A percentile compares a stretch with the other conserved stretches of the same genome.
These are phyloP conservation scores for Calocybe indica DNA, from an alignment of 768 basidiomycete species.

Conservation along the genomic window DNA sequence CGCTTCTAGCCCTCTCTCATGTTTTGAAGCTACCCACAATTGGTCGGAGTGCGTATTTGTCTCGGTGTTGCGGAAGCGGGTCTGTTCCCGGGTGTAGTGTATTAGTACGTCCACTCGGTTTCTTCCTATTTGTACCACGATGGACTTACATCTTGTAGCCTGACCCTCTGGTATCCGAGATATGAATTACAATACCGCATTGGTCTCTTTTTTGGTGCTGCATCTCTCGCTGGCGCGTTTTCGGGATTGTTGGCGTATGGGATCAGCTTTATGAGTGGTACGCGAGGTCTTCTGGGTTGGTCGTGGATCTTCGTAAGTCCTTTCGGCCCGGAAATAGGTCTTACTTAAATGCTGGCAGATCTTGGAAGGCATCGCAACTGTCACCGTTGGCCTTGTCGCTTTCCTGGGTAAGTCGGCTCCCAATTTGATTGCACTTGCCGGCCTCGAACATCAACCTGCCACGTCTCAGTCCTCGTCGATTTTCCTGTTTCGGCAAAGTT, in stretches of 20 bases:
- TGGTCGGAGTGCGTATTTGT: constrained; percentile 50
- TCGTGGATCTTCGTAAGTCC: constrained; percentile 59
- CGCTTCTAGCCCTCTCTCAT: neutral
- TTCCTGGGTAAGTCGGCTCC: constrained; percentile 34
- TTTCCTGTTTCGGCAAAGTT: constrained; percentile 55
- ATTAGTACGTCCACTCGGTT: constrained; percentile 42
- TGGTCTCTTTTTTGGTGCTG: constrained; percentile 61
- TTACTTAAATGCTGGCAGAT: constrained; percentile 28
- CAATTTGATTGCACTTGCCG: neutral
- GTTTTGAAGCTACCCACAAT: constrained; percentile 47
- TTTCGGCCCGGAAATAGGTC: neutral
- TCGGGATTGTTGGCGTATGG: constrained; percentile 54
- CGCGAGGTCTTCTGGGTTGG: constrained; percentile 46
- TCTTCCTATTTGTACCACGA: neutral
- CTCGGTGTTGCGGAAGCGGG: constrained; percentile 68
- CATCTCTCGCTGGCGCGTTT: constrained; percentile 58
- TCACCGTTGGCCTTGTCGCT: constrained; percentile 47
- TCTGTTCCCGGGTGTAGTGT: constrained; percentile 67
- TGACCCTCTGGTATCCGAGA: constrained; percentile 67
- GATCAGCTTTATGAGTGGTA: constrained; percentile 47
- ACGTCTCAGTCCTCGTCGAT: constrained; percentile 48
- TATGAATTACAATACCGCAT: constrained; percentile 55
- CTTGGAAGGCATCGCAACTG: constrained; percentile 58
- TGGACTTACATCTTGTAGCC: constrained; percentile 20
- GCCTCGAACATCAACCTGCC: neutral